Conservation (phyloP, 2,329 filamentous ascomycete genomes). For the Talaromyces sp. region DNA sequence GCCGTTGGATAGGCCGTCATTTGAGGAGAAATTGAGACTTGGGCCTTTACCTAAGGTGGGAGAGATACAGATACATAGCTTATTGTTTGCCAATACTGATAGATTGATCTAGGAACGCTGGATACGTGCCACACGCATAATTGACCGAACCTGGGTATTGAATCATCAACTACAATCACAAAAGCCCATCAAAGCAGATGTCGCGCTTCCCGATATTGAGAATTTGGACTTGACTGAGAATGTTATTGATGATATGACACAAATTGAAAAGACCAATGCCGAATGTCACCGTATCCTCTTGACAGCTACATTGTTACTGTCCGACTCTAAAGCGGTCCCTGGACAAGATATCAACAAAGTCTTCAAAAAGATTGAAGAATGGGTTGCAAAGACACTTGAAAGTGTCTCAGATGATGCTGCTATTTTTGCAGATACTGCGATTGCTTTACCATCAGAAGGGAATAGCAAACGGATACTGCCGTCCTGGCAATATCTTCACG, state of each 20-base stretch:
- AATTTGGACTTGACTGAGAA: constrained; percentile 25
- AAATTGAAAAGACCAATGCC: constrained; percentile 31
- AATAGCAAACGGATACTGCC: constrained; percentile 29
- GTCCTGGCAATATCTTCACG: constrained; percentile 43
- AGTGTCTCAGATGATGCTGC: constrained; percentile 25
- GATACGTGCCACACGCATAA: constrained; percentile 33
- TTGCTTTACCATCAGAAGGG: constrained; percentile 22
- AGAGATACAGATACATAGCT: neutral
- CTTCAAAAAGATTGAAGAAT: constrained; percentile 31
- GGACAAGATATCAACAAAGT: constrained; percentile 29
- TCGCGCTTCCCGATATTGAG: constrained; percentile 29
- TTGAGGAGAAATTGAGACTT: constrained; percentile 38
- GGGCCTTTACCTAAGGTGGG: constrained; percentile 40
- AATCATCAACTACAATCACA: constrained; percentile 32
- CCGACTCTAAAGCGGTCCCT: constrained; percentile 32
- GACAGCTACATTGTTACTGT: constrained; percentile 32
- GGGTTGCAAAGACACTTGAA: constrained; percentile 28
- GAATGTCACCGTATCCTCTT: constrained; percentile 35
- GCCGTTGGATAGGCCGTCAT: constrained; percentile 29
- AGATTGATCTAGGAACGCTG: constrained; percentile 30
- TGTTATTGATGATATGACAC: constrained; percentile 36
- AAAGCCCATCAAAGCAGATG: constrained; percentile 29
- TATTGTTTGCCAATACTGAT: constrained; percentile 23
- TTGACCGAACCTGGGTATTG: constrained; percentile 35
- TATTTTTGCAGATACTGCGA: constrained; percentile 25